A percentile compares a stretch with the other conserved stretches of the same genome.
These are phyloP conservation scores for Cyclotella cryptica DNA, from an alignment of 108 stramenopile genomes.

Conservation along the genomic window DNA sequence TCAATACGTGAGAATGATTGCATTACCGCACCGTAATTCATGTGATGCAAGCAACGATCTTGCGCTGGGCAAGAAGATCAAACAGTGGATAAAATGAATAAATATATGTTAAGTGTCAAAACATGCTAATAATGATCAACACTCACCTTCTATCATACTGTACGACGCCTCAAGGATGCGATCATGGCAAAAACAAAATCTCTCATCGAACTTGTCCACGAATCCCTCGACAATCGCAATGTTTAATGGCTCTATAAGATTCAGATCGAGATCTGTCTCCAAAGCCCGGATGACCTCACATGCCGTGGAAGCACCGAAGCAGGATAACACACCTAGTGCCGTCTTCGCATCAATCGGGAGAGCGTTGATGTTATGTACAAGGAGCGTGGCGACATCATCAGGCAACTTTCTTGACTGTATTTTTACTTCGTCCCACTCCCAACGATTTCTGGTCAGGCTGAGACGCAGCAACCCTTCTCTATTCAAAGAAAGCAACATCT, in stretches of 20 bases:
- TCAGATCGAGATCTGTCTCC: not conserved
- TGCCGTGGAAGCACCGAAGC: constrained; percentile 9
- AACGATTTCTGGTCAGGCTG: constrained; percentile 9
- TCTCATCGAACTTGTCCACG: constrained; percentile 13
- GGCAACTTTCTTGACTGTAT: constrained; percentile 15
- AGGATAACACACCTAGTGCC: constrained; percentile 9
- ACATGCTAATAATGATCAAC: too few relatives aligned
- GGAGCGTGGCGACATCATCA: constrained; percentile 15
- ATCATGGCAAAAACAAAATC: constrained; percentile 30
- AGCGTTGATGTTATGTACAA: not conserved
- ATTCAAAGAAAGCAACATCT: constrained; percentile 16
- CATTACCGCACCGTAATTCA: not conserved
- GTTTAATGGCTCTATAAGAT: constrained; percentile 11
- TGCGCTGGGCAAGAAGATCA: not conserved
- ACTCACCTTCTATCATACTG: constrained; percentile 14
- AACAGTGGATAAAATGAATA: not conserved
- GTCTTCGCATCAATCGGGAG: constrained; percentile 10
- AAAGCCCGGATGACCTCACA: not conserved
- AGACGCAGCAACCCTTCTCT: constrained; percentile 10
- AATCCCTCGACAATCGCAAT: constrained; percentile 26
- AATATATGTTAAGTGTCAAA: too few relatives aligned
- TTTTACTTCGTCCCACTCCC: constrained; percentile 28
- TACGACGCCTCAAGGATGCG: constrained; percentile 33
- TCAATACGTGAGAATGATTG: too few relatives aligned
- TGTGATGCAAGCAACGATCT: constrained; percentile 16